These are phyloP conservation scores for Erythrobasidium hasegawianum DNA, from an alignment of 1,284 basidiomycete genomes.

Conservation along the genomic window DNA sequence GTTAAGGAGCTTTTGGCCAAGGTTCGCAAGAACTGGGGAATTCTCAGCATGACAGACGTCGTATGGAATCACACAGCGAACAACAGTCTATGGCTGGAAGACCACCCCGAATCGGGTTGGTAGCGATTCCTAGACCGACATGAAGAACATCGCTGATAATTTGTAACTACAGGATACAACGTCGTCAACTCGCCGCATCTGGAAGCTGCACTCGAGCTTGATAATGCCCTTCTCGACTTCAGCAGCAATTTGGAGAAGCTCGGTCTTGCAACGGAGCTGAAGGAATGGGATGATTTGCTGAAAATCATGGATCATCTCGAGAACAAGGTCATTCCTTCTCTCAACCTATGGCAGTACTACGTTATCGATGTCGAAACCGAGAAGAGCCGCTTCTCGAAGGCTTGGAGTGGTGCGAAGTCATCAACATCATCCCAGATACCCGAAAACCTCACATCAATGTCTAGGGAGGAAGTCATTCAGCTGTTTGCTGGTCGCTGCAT, in stretches of 20 bases:
- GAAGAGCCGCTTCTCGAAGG: slow-evolving; percentile 47
- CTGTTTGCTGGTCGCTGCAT: slow-evolving; percentile 48
- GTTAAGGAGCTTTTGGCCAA: slow-evolving; percentile 63
- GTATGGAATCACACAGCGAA: slow-evolving; percentile 93
- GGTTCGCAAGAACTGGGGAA: slow-evolving; percentile 76
- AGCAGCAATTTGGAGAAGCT: slow-evolving; percentile 62
- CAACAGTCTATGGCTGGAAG: slow-evolving; percentile 81
- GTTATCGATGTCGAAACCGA: slow-evolving; percentile 64
- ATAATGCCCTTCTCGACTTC: slow-evolving; percentile 75
- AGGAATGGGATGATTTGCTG: slow-evolving; percentile 65
- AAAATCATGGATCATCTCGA: slow-evolving; percentile 63
- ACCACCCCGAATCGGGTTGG: slow-evolving; percentile 89
- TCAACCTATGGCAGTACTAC: slow-evolving; percentile 87
- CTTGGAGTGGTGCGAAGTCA: slow-evolving; percentile 42
- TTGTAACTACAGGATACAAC: slow-evolving; percentile 65
- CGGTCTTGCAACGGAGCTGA: slow-evolving; percentile 68
- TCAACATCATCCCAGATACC: neutral
- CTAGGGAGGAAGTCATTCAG: slow-evolving; percentile 64
- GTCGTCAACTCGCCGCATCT: slow-evolving; percentile 84
- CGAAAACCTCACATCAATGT: slow-evolving; percentile 57
- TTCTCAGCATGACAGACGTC: slow-evolving; percentile 84
- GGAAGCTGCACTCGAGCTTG: slow-evolving; percentile 78
- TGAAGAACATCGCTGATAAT: neutral
- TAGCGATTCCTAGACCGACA: slow-evolving; percentile 21
- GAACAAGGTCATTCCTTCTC: slow-evolving; percentile 57